Evolutionary conservation across 176 grass and related monocot genomes (phyloP), one percentile per base, ranked within the genome.

Genomic region (Carex littledalei): DNA sequence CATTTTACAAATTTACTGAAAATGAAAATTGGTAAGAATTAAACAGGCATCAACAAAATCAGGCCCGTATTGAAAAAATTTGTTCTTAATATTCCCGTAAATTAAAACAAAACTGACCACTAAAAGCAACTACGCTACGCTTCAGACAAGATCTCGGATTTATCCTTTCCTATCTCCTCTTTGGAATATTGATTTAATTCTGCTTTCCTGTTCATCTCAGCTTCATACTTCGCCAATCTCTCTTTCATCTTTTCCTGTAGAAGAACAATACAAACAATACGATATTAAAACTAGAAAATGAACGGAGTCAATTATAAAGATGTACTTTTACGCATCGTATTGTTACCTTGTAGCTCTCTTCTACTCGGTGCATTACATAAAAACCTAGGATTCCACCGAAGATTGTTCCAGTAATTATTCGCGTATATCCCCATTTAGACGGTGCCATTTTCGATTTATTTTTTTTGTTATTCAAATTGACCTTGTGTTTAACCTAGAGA

Each of bases 311-410:
- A 21, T n/a, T 8, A 59, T 43, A 20, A 45, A 1, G 21, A 13
- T 41, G 17, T 18, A 3, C 35, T 50, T 49, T 9, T 43, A 11
- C 20, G 9, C 12, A 66, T 24, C 52, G 24, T 12, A 32, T 8
- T 57, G 72, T 84, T 86, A 70, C 96, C 96, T 98, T 98, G 87
- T 94, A 95, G 67, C 86, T 94, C 35, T 31, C 85, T 88, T 98
- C 93, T 45, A 94, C 14, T 5, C 89, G 91, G 86, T 98, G 95
- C 95, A 93, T 98, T 72, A 94, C 93, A 60, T 93, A 95, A 86
- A 95, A 94, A 24, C 91, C 92, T 22, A 98, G 77, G 76, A 22
- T 66, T 56, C 95, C 95, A 34, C 95, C 95, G 37, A 91, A 85
- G 70, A 98, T 88, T 55, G 93, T 94, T 5, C 95, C 95, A 12